Evolutionary conservation across 768 basidiomycete species (phyloP).

Genomic region (Megacollybia marginata): DNA sequence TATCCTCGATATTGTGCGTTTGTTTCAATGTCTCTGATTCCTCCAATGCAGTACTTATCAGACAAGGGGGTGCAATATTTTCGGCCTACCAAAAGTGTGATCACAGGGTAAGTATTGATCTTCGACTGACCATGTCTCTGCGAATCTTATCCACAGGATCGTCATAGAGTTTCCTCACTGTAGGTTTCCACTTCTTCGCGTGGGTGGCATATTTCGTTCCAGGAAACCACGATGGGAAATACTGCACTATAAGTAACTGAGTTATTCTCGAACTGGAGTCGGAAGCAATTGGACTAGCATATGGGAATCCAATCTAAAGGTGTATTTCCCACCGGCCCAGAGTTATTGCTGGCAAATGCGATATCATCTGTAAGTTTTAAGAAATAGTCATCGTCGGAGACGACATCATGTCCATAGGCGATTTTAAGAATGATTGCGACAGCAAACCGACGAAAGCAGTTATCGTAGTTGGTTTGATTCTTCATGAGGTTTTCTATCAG

Average conservation of each 20-base stretch:
- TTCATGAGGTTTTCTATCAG: conserved; percentile 19
- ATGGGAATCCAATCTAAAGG: conserved; percentile 18
- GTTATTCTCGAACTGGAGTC: not conserved
- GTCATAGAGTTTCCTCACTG: too few species aligned
- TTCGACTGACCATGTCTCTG: conserved; percentile 15
- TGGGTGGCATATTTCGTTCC: too few species aligned
- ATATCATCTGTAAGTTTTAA: conserved; percentile 26
- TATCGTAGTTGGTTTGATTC: conserved; percentile 13
- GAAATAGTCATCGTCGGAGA: conserved; percentile 26
- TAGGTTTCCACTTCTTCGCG: too few species aligned
- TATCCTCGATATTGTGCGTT: too few species aligned
- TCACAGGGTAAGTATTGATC: conserved; percentile 11
- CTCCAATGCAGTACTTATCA: too few species aligned
- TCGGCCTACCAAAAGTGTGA: conserved; percentile 12
- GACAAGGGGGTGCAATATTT: conserved; percentile 18
- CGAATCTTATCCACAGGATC: too few species aligned
- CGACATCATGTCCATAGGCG: conserved; percentile 25
- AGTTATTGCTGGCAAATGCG: conserved; percentile 12
- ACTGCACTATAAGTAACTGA: conserved; percentile 21
- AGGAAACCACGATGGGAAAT: too few species aligned
- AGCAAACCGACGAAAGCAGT: conserved; percentile 20
- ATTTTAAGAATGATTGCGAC: conserved; percentile 12
- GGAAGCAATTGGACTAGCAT: not conserved
- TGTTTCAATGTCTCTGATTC: too few species aligned
- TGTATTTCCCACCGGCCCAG: conserved; percentile 6